These are phyloP conservation scores for Yarrowia porcina DNA, from an alignment of 805 yeast genomes.

Conservation along the genomic window DNA sequence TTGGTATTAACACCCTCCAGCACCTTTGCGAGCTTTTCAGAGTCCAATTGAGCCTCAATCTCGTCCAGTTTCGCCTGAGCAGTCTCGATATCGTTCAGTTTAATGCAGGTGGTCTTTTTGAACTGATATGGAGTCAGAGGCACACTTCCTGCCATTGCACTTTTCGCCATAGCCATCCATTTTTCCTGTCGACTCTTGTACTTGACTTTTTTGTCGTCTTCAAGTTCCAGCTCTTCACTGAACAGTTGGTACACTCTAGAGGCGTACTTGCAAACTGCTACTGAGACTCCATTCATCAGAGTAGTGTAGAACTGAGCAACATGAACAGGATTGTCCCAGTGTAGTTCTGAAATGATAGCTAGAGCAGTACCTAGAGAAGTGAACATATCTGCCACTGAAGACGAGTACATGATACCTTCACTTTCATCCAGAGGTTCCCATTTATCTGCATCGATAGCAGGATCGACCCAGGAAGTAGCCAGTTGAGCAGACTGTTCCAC, in stretches of 20 bases:
- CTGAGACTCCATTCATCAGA: conserved; percentile 60
- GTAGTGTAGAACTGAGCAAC: conserved; percentile 58
- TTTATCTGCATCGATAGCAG: conserved; percentile 56
- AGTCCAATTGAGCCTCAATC: conserved; percentile 55
- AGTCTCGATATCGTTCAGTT: conserved; percentile 59
- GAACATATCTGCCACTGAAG: conserved; percentile 67
- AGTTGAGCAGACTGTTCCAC: conserved; percentile 46
- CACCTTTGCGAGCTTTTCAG: conserved; percentile 51
- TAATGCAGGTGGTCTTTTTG: conserved; percentile 62
- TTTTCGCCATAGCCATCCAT: conserved; percentile 40
- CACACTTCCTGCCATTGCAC: conserved; percentile 40
- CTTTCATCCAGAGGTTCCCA: conserved; percentile 52
- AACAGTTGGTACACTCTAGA: conserved; percentile 33
- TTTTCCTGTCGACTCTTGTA: conserved; percentile 35
- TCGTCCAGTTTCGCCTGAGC: conserved; percentile 45
- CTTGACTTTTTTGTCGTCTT: conserved; percentile 25
- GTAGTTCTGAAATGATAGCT: conserved; percentile 52
- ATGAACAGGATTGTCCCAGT: conserved; percentile 67
- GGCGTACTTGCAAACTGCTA: conserved; percentile 46
- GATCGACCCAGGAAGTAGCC: conserved; percentile 48
- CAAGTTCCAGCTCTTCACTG: conserved; percentile 32
- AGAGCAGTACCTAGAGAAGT: conserved; percentile 58
- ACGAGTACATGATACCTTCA: conserved; percentile 43
- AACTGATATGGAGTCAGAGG: conserved; percentile 53
- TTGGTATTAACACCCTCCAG: conserved; percentile 35